Percentiles rank a stretch among this genome's conserved stretches.
phyloP scores from a whole-genome alignment of 2,329 filamentous ascomycete genomes.

The Proliferodiscus dingleyae region DNA sequence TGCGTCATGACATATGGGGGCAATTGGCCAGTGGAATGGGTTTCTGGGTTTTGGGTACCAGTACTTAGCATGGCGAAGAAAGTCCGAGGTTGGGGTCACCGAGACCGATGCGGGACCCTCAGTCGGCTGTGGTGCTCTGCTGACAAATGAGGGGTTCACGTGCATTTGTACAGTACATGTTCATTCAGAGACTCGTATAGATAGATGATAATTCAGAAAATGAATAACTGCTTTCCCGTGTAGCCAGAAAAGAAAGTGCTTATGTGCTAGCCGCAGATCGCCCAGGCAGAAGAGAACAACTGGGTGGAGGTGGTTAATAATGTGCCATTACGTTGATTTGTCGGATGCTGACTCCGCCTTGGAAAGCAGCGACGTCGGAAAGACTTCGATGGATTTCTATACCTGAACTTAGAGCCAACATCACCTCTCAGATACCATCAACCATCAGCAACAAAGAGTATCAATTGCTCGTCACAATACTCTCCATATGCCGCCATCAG shows the following conservation, averaged over 20 bases:
- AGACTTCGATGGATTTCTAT: neutral
- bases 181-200: no score
- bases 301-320: no score
- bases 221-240: no score
- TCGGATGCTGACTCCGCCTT: neutral
- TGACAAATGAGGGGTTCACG: no score
- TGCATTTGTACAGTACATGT: no score
- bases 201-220: no score
- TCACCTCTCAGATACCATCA: no score
- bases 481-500: constrained; percentile 1
- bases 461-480: neutral
- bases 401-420: neutral
- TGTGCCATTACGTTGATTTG: neutral
- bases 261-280: no score
- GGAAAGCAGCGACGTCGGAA: neutral
- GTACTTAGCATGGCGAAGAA: neutral
- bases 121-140: neutral
- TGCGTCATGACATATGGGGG: neutral
- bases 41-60: no score
- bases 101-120: neutral
- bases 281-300: no score
- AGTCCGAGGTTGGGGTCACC: neutral
- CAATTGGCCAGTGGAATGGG: constrained; percentile 2
- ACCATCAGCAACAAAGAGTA: neutral
- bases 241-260: no score